Conservation (phyloP, 2,329 filamentous ascomycete species). For the Hymenoscyphus fraxineus region DNA sequence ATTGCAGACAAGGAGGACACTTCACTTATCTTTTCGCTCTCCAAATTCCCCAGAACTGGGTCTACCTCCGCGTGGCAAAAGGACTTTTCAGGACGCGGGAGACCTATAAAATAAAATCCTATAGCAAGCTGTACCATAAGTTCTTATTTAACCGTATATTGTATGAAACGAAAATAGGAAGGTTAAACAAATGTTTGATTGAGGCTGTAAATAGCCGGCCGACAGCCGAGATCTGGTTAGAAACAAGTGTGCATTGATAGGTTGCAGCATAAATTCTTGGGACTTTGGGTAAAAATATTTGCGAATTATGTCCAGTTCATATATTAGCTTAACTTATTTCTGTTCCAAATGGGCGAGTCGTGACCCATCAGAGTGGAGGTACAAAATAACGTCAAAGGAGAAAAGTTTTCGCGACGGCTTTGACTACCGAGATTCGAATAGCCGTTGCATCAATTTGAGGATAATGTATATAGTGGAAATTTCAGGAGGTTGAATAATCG, state of each 20-base stretch:
- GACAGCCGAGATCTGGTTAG: constrained; percentile 5
- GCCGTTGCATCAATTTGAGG: not conserved
- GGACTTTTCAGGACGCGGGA: not conserved
- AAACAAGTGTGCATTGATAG: not conserved
- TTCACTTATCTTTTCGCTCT: constrained; percentile 1
- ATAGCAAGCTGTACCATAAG: not conserved
- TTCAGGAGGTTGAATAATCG: not conserved
- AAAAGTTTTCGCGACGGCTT: not conserved
- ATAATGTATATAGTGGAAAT: not conserved
- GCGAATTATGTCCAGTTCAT: not conserved
- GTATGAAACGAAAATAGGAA: constrained; percentile 4
- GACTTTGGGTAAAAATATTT: constrained; percentile 6
- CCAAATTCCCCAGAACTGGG: not conserved
- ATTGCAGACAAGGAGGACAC: constrained; percentile 8
- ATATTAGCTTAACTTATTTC: constrained; percentile 1
- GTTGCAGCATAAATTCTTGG: constrained; percentile 4
- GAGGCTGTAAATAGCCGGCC: constrained; percentile 6
- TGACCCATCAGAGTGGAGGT: not conserved
- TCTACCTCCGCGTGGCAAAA: not conserved
- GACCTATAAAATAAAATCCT: not conserved
- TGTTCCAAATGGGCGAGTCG: not conserved
- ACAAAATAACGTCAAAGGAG: not conserved
- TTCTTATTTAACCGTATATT: constrained; percentile 1
- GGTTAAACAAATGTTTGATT: constrained; percentile 2
- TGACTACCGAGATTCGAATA: not conserved